A percentile compares a stretch with the other conserved stretches of the same genome.
phyloP scores from a whole-genome alignment of 805 yeast genomes.

The Metschnikowia reukaufii region DNA sequence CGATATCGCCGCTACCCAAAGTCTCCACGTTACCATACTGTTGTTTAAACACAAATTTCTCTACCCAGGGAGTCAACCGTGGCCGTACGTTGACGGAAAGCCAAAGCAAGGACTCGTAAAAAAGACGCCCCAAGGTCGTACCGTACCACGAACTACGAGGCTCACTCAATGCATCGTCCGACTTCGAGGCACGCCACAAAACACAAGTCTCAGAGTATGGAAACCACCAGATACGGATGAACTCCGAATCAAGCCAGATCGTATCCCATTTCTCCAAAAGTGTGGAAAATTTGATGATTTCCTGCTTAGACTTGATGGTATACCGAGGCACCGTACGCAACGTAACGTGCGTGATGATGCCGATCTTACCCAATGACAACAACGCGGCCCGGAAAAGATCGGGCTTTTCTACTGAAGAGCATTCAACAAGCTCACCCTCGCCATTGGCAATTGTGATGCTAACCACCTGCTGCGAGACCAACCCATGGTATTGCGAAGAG shows the following conservation, averaged over 20 bases:
- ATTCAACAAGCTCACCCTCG: constrained; percentile 65
- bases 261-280: constrained; percentile 70
- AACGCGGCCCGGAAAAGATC: constrained; percentile 78
- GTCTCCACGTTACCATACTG: constrained; percentile 81
- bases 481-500: constrained; percentile 88
- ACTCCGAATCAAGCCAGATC: constrained; percentile 88
- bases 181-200: constrained; percentile 85
- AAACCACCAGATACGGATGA: constrained; percentile 95
- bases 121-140: constrained; percentile 69
- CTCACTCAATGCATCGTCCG: constrained; percentile 58
- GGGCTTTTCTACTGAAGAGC: constrained; percentile 62
- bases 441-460: constrained; percentile 73
- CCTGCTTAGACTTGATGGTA: constrained; percentile 77
- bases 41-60: constrained; percentile 77
- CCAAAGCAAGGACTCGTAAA: constrained; percentile 80
- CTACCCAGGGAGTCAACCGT: constrained; percentile 78
- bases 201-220: constrained; percentile 87
- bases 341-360: constrained; percentile 83
- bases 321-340: constrained; percentile 81
- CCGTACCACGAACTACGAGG: constrained; percentile 87
- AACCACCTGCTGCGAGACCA: constrained; percentile 85
- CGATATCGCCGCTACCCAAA: constrained; percentile 56
- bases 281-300: constrained; percentile 75
- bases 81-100: constrained; percentile 73
- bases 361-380: constrained; percentile 87